These are phyloP conservation scores for Fusarium udum DNA, from an alignment of 2,329 filamentous ascomycete genomes.

Conservation along the genomic window DNA sequence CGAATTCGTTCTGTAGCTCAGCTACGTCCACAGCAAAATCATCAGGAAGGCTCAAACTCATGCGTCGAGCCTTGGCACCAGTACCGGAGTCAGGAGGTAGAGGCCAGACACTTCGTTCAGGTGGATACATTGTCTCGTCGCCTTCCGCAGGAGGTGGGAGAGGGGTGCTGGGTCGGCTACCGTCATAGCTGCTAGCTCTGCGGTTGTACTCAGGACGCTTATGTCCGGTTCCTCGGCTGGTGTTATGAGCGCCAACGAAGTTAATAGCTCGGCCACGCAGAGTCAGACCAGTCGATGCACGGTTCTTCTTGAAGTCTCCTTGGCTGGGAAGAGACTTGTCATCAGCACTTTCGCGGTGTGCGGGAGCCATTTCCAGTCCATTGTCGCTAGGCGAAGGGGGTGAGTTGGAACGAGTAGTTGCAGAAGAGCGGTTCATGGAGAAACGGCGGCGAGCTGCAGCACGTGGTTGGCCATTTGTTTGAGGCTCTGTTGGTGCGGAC, in stretches of 20 bases:
- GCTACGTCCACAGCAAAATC: slow-evolving; percentile 77
- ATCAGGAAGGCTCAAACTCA: slow-evolving; percentile 78
- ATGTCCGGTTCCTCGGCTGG: slow-evolving; percentile 28
- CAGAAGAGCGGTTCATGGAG: slow-evolving; percentile 58
- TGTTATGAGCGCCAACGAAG: slow-evolving; percentile 51
- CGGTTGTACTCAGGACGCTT: slow-evolving; percentile 40
- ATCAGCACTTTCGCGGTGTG: slow-evolving; percentile 35
- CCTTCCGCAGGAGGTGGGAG: slow-evolving; percentile 25
- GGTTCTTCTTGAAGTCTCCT: slow-evolving; percentile 61
- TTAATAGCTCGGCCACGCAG: slow-evolving; percentile 60
- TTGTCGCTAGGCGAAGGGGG: slow-evolving; percentile 60
- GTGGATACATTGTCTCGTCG: slow-evolving; percentile 46
- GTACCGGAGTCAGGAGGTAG: slow-evolving; percentile 75
- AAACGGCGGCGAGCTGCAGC: slow-evolving; percentile 50
- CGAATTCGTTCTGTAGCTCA: slow-evolving; percentile 75
- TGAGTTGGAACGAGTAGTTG: slow-evolving; percentile 58
- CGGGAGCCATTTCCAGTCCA: slow-evolving; percentile 54
- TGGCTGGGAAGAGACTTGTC: slow-evolving; percentile 52
- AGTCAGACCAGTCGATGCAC: slow-evolving; percentile 61
- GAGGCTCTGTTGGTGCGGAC: slow-evolving; percentile 39
- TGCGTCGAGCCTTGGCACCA: slow-evolving; percentile 79
- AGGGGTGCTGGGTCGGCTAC: slow-evolving; percentile 43
- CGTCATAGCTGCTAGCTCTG: slow-evolving; percentile 62
- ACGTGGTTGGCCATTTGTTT: slow-evolving; percentile 45
- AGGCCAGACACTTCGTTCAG: slow-evolving; percentile 63